Evolutionary conservation across 2,329 filamentous ascomycete species (phyloP), one percentile per base, ranked within the genome.

Genomic region (Epichloe uncinata): DNA sequence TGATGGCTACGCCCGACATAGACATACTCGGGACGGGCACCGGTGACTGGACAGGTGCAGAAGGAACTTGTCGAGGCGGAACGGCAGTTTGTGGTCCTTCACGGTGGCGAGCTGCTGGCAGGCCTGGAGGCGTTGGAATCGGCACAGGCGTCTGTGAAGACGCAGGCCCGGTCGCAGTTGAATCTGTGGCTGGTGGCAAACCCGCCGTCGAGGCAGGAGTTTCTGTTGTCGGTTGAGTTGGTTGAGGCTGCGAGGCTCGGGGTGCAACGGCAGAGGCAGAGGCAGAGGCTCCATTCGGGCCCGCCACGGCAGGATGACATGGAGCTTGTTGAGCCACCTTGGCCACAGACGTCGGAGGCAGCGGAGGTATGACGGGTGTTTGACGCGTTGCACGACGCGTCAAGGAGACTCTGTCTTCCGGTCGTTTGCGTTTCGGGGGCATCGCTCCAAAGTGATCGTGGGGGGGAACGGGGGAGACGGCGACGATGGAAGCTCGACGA

Each of bases 371-470:
- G 45, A 64, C 60, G 22, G 62, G 60, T 54, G 64, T 68, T 52
- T 68, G 66, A 63, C 66, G 66, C 66, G 66, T 67, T 53, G 64
- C 60, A 53, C 66, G 63, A 58, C 66, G 66, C 63, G 65, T 61
- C 37, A 53, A 47, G 44, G 56, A 51, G 48, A 56, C 52, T 47
- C 56, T 52, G 41, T 64, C 60, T 55, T 60, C 58, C 45, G 58
- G 59, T 54, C 59, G 63, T 54, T 66, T 68, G 57, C 66, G 65
- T 60, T 69, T 69, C 54, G 58, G 57, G 57, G 66, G 61, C 66
- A 67, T 67, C 50, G 54, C 54, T 53, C 48, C 42, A 36, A 15
- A 30, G 42, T 35, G 47, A 26, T 30, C 16, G 44, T 40, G 36
- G 38, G 18, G 22, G 9, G 37, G 11, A 26, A n/a, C 20, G 34